Conservation (phyloP, 345 rosid species). For the Alliaria petiolata region DNA sequence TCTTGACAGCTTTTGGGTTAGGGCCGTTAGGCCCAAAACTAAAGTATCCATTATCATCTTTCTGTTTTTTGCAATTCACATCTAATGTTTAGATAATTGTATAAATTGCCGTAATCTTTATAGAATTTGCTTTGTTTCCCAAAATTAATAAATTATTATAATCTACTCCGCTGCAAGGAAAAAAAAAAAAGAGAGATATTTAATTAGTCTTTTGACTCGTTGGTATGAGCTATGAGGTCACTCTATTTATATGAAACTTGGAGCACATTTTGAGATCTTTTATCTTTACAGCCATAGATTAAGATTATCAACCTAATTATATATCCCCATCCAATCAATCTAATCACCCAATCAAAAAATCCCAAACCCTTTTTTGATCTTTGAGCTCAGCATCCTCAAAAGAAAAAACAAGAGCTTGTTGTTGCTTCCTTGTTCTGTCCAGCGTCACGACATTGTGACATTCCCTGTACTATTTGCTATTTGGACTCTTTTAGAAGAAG, state of each 20-base stretch:
- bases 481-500: background rate
- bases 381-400: background rate
- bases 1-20: background rate
- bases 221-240: background rate
- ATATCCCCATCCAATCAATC: constrained; percentile 18
- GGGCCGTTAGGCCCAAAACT: constrained; percentile 23
- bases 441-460: constrained; percentile 18
- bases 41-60: background rate
- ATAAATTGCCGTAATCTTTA: too few relatives aligned
- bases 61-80: too few relatives aligned
- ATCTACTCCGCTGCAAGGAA: too few relatives aligned
- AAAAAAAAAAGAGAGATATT: too few relatives aligned
- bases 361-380: constrained; percentile 7
- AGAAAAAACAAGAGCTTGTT: constrained; percentile 15
- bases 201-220: too few relatives aligned
- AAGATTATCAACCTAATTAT: constrained; percentile 24
- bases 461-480: constrained; percentile 16
- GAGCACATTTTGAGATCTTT: background rate
- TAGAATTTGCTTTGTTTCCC: too few relatives aligned
- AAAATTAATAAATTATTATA: too few relatives aligned
- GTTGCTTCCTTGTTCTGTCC: background rate
- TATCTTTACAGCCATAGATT: constrained; percentile 25
- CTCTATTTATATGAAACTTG: background rate
- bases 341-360: constrained; percentile 15
- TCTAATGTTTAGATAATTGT: too few relatives aligned